Conservation (phyloP, 164 flowering plant species). For the Tetracentron sinense region DNA sequence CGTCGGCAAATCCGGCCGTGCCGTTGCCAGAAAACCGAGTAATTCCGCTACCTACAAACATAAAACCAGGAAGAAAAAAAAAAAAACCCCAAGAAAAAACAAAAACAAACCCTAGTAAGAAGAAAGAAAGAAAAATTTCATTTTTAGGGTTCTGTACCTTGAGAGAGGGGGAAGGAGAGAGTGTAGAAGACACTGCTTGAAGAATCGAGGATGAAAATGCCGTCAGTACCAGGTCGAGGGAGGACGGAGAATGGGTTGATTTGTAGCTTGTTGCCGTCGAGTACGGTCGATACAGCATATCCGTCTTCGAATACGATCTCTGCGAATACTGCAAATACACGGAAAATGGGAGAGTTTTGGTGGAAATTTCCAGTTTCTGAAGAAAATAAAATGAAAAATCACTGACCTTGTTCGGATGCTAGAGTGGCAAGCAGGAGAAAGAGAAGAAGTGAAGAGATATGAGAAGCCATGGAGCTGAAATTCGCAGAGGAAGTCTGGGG, state of each 20-base stretch:
- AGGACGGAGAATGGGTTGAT: conserved; percentile 50
- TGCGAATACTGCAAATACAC: conserved; percentile 20
- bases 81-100: not conserved
- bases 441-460: not conserved
- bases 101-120: not conserved
- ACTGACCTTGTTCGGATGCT: no score
- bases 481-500: not conserved
- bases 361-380: no score
- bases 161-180: conserved; percentile 38
- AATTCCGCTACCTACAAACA: conserved; percentile 40
- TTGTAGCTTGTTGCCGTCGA: conserved; percentile 53
- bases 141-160: conserved; percentile 37
- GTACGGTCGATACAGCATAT: conserved; percentile 56
- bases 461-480: conserved; percentile 17
- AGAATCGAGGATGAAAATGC: conserved; percentile 63
- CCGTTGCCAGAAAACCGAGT: conserved; percentile 49
- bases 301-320: conserved; percentile 52
- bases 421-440: no score
- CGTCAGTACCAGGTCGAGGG: conserved; percentile 33
- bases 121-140: not conserved
- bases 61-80: not conserved
- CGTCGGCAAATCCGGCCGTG: conserved; percentile 47
- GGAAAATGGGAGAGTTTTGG: not conserved
- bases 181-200: conserved; percentile 49
- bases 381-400: no score